Percentiles rank a stretch among this genome's conserved stretches.
phyloP scores from a whole-genome alignment of 1,284 basidiomycete genomes.

The Gymnopus androsaceus region DNA sequence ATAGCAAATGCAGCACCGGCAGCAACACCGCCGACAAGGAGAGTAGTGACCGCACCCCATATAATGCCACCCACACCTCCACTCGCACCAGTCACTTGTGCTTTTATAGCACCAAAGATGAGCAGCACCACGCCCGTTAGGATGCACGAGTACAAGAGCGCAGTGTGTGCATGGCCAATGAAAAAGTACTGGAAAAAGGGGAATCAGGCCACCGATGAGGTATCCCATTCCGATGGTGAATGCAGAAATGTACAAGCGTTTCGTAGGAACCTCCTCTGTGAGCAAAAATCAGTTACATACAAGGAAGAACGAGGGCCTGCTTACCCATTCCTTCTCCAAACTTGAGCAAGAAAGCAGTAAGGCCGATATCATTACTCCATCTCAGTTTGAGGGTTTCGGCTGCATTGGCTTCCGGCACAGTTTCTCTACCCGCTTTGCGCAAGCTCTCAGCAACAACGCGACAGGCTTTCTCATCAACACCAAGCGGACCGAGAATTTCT shows the following conservation, averaged over 20 bases:
- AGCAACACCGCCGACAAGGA: conserved; percentile 87
- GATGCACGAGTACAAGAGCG: conserved; percentile 72
- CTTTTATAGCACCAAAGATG: conserved; percentile 88
- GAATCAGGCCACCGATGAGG: conserved; percentile 86
- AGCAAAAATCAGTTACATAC: background rate
- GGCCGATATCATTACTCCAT: conserved; percentile 74
- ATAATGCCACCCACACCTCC: conserved; percentile 32
- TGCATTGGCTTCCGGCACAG: conserved; percentile 35
- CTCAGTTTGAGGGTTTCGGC: conserved; percentile 33
- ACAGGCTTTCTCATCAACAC: conserved; percentile 83
- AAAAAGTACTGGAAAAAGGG: conserved; percentile 92
- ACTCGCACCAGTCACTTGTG: conserved; percentile 84
- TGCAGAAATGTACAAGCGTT: conserved; percentile 78
- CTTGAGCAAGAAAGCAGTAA: conserved; percentile 90
- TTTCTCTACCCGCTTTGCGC: conserved; percentile 66
- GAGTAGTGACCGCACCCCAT: conserved; percentile 89
- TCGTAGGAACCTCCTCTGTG: conserved; percentile 79
- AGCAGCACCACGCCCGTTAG: conserved; percentile 85
- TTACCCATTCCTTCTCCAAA: conserved; percentile 87
- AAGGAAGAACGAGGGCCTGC: conserved; percentile 28
- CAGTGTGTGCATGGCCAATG: conserved; percentile 63
- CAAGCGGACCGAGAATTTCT: conserved; percentile 85
- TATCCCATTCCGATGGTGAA: conserved; percentile 91
- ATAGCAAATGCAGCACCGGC: conserved; percentile 89
- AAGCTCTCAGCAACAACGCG: conserved; percentile 78